A percentile compares a stretch with the other conserved stretches of the same genome.
Conservation (phyloP, 305 asterid species). For the Fraxinus platypoda region DNA sequence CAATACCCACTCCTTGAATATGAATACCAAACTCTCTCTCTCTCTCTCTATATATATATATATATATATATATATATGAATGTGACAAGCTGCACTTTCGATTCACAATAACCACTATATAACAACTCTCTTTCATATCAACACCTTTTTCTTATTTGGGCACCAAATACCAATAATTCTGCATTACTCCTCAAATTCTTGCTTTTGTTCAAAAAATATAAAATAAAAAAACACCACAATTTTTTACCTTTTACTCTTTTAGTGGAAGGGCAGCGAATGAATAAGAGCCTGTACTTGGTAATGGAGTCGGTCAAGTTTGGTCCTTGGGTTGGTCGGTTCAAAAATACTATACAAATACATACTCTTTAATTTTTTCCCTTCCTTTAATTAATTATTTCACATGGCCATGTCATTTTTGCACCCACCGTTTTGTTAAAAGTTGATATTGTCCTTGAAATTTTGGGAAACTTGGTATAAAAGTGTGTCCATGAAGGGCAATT, state of each 20-base stretch:
- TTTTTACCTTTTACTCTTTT: background rate
- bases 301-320: slow-evolving; percentile 36
- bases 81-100: slow-evolving; percentile 22
- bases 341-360: background rate
- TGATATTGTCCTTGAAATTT: background rate
- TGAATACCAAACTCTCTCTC: background rate
- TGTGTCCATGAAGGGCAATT: background rate
- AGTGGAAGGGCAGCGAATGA: slow-evolving; percentile 42
- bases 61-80: background rate
- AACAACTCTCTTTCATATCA: slow-evolving; percentile 23
- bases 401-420: background rate
- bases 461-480: background rate
- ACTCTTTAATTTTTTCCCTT: background rate
- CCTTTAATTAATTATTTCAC: background rate
- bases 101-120: background rate
- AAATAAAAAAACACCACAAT: background rate
- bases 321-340: slow-evolving; percentile 28
- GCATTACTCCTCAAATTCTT: background rate
- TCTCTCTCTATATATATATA: too few relatives aligned
- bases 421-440: background rate
- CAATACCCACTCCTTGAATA: background rate
- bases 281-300: slow-evolving; percentile 45
- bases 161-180: background rate
- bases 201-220: background rate
- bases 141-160: slow-evolving; percentile 7